A percentile compares a stretch with the other conserved stretches of the same genome.
Conservation (phyloP, 257 asterid genomes). For the Solanum chilense region DNA sequence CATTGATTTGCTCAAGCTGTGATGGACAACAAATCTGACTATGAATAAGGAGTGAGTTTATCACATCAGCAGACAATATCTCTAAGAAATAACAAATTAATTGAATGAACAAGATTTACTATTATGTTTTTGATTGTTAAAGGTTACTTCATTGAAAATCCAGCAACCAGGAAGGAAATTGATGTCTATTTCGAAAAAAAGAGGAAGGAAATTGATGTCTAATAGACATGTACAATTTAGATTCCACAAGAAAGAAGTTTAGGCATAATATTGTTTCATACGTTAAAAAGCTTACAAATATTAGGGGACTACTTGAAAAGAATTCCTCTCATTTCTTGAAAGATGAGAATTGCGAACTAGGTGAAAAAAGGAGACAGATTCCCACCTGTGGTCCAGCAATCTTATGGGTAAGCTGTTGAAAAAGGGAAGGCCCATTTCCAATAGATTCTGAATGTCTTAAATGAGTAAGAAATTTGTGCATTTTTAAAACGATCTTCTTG, state of each 20-base stretch:
- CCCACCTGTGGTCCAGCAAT: not conserved
- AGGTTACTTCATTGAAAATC: not conserved
- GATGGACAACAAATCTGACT: constrained; percentile 99
- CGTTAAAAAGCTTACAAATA: not conserved
- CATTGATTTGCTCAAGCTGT: constrained; percentile 98
- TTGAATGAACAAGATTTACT: not conserved
- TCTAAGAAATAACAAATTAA: not conserved
- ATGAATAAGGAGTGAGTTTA: constrained; percentile 7
- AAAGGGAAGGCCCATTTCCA: not conserved
- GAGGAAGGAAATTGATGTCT: not conserved
- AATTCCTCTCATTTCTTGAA: not conserved
- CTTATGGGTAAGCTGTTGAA: not conserved
- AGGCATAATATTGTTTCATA: not conserved
- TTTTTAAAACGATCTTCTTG: not conserved
- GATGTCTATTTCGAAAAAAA: not conserved
- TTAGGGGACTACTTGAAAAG: not conserved
- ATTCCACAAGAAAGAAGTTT: not conserved
- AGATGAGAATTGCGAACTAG: not conserved
- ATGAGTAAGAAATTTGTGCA: not conserved
- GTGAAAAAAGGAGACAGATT: not conserved
- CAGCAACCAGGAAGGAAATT: not conserved
- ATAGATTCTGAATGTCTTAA: not conserved
- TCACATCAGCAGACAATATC: not conserved
- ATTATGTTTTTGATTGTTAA: not conserved
- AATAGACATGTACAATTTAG: not conserved